These are phyloP conservation scores for Tilletiaria anomala DNA, from an alignment of 1,284 basidiomycete species.

Conservation along the genomic window DNA sequence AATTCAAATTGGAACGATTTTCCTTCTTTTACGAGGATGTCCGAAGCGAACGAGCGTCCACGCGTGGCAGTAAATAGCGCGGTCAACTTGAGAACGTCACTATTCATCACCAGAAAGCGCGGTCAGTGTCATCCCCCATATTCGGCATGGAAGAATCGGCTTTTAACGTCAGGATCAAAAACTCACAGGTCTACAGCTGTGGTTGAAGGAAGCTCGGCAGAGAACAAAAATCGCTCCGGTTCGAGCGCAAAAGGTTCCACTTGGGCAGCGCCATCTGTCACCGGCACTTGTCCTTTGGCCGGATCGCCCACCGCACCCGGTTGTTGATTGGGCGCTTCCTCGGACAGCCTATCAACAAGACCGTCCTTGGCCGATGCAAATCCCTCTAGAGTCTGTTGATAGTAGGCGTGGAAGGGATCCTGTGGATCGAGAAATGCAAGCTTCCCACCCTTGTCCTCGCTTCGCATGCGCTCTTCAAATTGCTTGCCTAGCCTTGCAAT, in stretches of 20 bases:
- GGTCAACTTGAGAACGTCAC: conserved; percentile 51
- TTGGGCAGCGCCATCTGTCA: conserved; percentile 41
- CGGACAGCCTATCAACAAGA: no score
- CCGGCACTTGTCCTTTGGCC: conserved; percentile 39
- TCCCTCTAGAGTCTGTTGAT: conserved; percentile 13
- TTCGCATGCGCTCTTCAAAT: conserved; percentile 33
- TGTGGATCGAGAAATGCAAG: conserved; percentile 29
- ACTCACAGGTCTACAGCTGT: conserved; percentile 77
- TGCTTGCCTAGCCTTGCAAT: conserved; percentile 49
- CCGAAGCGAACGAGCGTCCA: conserved; percentile 70
- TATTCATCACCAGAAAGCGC: conserved; percentile 6
- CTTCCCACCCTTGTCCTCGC: conserved; percentile 17
- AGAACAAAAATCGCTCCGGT: conserved; percentile 69
- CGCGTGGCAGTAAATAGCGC: conserved; percentile 88
- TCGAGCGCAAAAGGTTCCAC: conserved; percentile 43
- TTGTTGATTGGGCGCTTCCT: no score
- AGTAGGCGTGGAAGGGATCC: conserved; percentile 36
- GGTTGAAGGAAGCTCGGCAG: conserved; percentile 74
- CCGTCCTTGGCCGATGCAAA: conserved; percentile 30
- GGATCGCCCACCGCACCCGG: background rate
- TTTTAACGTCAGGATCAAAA: conserved; percentile 1
- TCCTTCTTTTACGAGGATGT: conserved; percentile 72
- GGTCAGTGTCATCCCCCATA: conserved; percentile 42
- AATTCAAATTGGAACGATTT: conserved; percentile 98
- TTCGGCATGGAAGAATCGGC: conserved; percentile 18